Conservation (phyloP, 768 basidiomycete genomes). For the Rhodosporidiobolus odoratus region DNA sequence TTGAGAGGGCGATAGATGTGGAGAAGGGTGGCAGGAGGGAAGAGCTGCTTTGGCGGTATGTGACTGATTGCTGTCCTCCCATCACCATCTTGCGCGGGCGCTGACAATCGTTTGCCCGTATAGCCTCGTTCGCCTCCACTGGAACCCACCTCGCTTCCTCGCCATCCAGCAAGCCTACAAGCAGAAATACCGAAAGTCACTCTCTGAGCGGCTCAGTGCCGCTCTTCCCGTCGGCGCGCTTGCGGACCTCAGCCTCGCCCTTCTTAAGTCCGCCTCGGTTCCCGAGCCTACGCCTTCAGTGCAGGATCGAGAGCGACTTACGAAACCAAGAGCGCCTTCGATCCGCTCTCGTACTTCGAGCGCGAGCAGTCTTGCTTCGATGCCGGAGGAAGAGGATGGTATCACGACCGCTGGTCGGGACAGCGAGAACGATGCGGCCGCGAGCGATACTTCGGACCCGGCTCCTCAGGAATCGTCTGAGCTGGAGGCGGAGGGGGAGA, state of each 20-base stretch:
- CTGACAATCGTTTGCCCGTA: neutral
- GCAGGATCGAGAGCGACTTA: conserved; percentile 15
- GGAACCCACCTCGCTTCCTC: conserved; percentile 28
- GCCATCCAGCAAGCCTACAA: conserved; percentile 17
- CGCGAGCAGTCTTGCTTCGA: conserved; percentile 16
- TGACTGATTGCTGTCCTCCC: neutral
- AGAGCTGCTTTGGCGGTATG: conserved; percentile 28
- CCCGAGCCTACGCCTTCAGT: conserved; percentile 12
- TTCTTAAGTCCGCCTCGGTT: conserved; percentile 9
- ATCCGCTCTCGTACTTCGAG: conserved; percentile 1
- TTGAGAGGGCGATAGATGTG: conserved; percentile 15
- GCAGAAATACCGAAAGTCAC: conserved; percentile 12
- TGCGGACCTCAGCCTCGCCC: neutral
- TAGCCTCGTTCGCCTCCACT: conserved; percentile 27
- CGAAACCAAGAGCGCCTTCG: neutral
- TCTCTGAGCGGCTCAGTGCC: conserved; percentile 2
- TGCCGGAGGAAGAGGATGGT: neutral
- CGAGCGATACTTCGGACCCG: neutral
- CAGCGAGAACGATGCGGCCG: neutral
- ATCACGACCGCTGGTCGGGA: neutral
- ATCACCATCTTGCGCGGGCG: neutral
- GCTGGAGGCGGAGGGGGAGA: conserved; percentile 31
- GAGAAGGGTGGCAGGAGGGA: conserved; percentile 9
- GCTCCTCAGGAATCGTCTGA: conserved; percentile 12
- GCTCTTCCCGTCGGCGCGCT: conserved; percentile 1